Base-by-base conservation (phyloP, 2,329 filamentous ascomycete genomes). In the Bipolaris bicolor region DNA sequence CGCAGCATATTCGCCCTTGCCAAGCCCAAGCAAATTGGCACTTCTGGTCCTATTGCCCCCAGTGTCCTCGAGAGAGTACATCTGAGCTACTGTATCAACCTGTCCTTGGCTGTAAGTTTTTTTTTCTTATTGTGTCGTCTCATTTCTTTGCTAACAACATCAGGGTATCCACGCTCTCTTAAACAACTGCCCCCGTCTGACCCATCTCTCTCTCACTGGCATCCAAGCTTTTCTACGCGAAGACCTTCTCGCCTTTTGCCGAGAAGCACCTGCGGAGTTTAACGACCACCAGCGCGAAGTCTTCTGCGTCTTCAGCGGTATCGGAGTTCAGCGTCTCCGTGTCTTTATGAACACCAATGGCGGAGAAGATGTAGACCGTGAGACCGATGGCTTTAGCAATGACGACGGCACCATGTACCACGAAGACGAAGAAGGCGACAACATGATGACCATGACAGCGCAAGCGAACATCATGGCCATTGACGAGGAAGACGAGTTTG, bases 281-380 rank as follows among this genome's bases (percentile, higher is more conserved):
- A 98, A 93, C 16, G 90, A 94, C 45, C 92, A 97, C 72, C 95
- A 99, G 76, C 88, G 95, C 61, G 89, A 94, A 50, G 92, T 98
- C 7, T 99, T 99, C 74, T 99, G 95, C 72, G 95, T 99, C 52
- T 99, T 99, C 76, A 97, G 93, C 1, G 94, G 95, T 5, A 84
- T 86, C 24, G 93, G 93, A 53, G 94, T 99, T 1, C 81, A 82
- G 40, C 85, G 86, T 39, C 85, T 99, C 24, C 89, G 94, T 40
- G 84, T 88, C 26, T 90, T 92, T 71, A 83, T 99, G 37, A 96
- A 92, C 63, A 77, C 78, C 10, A 73, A 77, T 37, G 63, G 61
- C 15, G 43, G 49, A 41, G 57, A 63, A 7, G 53, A 60, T 37
- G 61, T 63, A 11, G 64, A 65, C 45, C 63, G 61, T 18, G 62